Percentiles rank a stretch among this genome's conserved stretches.
phyloP scores from a whole-genome alignment of 164 flowering plant species.

The Hamamelis virginiana region DNA sequence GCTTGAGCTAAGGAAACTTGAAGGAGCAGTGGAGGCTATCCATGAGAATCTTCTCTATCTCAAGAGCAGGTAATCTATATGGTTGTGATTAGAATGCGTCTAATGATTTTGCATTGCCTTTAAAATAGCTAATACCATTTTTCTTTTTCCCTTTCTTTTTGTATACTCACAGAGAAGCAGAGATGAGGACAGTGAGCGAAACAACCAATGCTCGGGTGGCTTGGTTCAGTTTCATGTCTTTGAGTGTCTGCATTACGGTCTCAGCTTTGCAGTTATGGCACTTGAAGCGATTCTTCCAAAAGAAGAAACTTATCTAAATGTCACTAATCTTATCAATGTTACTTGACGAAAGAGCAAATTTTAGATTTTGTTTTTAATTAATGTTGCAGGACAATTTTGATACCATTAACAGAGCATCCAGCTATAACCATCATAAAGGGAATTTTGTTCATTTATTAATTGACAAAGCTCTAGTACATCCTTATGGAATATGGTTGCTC shows the following conservation, averaged over 20 bases:
- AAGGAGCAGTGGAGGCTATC: slow-evolving; percentile 87
- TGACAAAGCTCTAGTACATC: background rate
- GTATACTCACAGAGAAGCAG: slow-evolving; percentile 44
- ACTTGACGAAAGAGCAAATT: slow-evolving; percentile 1
- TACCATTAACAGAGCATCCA: background rate
- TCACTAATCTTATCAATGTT: background rate
- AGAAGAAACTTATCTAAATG: slow-evolving; percentile 86
- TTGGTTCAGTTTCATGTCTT: slow-evolving; percentile 72
- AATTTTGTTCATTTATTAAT: background rate
- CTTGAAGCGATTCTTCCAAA: slow-evolving; percentile 80
- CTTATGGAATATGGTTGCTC: background rate
- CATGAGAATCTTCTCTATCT: slow-evolving; percentile 81
- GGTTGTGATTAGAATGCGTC: background rate
- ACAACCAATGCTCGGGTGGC: slow-evolving; percentile 78
- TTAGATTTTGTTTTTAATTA: background rate
- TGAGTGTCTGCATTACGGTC: slow-evolving; percentile 75
- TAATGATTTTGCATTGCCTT: background rate
- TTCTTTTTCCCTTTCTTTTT: background rate
- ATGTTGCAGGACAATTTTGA: background rate
- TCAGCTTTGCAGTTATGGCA: slow-evolving; percentile 68
- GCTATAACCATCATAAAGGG: background rate
- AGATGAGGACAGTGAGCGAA: slow-evolving; percentile 84
- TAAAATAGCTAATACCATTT: background rate
- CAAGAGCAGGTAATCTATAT: slow-evolving; percentile 53
- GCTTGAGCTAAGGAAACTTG: slow-evolving; percentile 90